Evolutionary conservation across 441 rosid species (phyloP).

Genomic region (Adansonia madagascariensis): DNA sequence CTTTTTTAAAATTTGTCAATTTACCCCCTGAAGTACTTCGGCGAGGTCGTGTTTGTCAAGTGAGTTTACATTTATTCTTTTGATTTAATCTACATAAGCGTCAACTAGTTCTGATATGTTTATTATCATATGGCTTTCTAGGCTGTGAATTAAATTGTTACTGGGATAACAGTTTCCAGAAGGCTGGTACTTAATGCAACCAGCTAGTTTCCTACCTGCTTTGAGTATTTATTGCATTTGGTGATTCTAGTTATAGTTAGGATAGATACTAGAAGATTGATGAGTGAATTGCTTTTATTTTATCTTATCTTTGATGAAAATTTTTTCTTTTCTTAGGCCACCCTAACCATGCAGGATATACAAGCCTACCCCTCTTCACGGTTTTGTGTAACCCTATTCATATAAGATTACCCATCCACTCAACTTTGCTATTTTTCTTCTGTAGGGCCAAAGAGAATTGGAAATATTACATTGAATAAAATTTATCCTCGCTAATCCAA

Average conservation of each 20-base stretch:
- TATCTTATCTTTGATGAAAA: neutral
- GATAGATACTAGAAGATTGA: neutral
- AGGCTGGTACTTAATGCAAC: neutral
- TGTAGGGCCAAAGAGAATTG: neutral
- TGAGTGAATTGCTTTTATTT: neutral
- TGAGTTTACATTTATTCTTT: slow-evolving; percentile 28
- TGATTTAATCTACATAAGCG: slow-evolving; percentile 14
- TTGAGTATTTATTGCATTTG: neutral
- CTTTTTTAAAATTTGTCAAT: slow-evolving; percentile 68
- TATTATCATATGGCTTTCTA: neutral
- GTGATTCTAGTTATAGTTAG: neutral
- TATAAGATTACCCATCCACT: neutral
- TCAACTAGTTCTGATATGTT: slow-evolving; percentile 8
- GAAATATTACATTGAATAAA: neutral
- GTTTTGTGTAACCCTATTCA: neutral
- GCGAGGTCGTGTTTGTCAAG: slow-evolving; percentile 79
- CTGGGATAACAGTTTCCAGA: neutral
- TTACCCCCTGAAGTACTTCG: slow-evolving; percentile 71
- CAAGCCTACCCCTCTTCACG: neutral
- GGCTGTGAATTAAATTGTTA: slow-evolving; percentile 4
- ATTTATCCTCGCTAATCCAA: neutral
- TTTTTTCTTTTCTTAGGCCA: neutral
- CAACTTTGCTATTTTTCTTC: neutral
- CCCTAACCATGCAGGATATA: neutral
- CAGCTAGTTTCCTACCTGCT: neutral